Evolutionary conservation across 2,329 filamentous ascomycete species (phyloP), one percentile per base, ranked within the genome.

Genomic region (Colletotrichum sp.): DNA sequence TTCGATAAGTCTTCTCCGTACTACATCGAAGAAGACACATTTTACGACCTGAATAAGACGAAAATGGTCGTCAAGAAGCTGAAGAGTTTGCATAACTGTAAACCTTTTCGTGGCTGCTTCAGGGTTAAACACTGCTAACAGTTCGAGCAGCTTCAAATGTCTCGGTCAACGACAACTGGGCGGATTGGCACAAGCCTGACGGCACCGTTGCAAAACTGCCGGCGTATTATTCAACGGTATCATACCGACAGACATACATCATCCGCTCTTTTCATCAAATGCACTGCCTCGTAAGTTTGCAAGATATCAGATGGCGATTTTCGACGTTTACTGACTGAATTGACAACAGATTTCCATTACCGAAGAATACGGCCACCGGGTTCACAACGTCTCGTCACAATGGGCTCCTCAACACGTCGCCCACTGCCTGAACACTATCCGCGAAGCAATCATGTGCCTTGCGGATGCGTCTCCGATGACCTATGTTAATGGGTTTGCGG

Each of bases 251-350:
- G 3, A 74, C 71, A 0, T 74, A 74, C 71, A 74, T 74, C 44
- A 74, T 74, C 30, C 59, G 66, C 12, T 74, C 71, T 2, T 74
- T 74, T n/a, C 71, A 74, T 28, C 71, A 74, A 21, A 74, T 74
- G 71, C 71, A 74, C 18, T 74, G 71, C 28, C 39, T 69, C 5
- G 71, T 74, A 13, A 18, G 71, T 28, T 12, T 7, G 16, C 28
- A 12, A 1, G 1, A 8, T 24, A 8, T 0, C 8, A 1, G n/a
- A 13, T 2, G n/a, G 16, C 16, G 0, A 26, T 24, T 24, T 15
- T 21, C 39, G 30, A 36, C 18, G 1, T 18, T 26, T 8, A 24
- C 13, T 52, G 5, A 39, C 21, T n/a, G 24, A n/a, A 16, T 3
- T 3, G 9, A 24, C 44, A 13, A 16, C 39, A 70, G 71, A 74